A percentile compares a stretch with the other conserved stretches of the same genome.
phyloP scores from a whole-genome alignment of 2,329 filamentous ascomycete species.

The Phaeosphaeriaceae sp. region DNA sequence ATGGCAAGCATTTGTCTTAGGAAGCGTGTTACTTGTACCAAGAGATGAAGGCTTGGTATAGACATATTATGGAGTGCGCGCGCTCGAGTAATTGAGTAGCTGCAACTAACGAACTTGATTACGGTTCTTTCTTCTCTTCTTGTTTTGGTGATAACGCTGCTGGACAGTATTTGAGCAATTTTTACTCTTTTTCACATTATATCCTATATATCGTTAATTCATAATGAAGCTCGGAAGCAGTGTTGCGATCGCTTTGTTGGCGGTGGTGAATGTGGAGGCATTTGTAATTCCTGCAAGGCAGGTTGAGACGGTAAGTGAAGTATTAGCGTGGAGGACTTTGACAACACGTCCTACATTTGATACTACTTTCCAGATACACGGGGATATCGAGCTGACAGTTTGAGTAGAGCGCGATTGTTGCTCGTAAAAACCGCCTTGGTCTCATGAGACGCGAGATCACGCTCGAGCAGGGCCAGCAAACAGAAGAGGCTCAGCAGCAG shows the following conservation, averaged over 20 bases:
- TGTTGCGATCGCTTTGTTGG: constrained; percentile 26
- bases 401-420: constrained; percentile 16
- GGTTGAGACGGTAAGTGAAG: constrained; percentile 29
- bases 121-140: not conserved
- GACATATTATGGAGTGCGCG: not conserved
- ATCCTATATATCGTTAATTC: not conserved
- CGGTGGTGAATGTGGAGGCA: constrained; percentile 28
- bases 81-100: constrained; percentile 14
- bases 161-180: not conserved
- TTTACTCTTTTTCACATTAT: constrained; percentile 12
- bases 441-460: constrained; percentile 25
- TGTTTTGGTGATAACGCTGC: not conserved
- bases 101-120: not conserved
- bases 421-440: constrained; percentile 19
- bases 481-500: not conserved
- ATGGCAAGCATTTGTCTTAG: constrained; percentile 15
- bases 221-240: constrained; percentile 35
- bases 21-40: constrained; percentile 1
- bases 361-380: too few relatives aligned
- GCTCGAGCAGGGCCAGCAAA: not conserved
- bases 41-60: not conserved
- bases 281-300: constrained; percentile 23
- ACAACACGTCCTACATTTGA: not conserved
- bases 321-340: constrained; percentile 4
- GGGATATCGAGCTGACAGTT: not conserved